Evolutionary conservation across 164 flowering plant species (phyloP).

Genomic region (Cinnamomum chago): DNA sequence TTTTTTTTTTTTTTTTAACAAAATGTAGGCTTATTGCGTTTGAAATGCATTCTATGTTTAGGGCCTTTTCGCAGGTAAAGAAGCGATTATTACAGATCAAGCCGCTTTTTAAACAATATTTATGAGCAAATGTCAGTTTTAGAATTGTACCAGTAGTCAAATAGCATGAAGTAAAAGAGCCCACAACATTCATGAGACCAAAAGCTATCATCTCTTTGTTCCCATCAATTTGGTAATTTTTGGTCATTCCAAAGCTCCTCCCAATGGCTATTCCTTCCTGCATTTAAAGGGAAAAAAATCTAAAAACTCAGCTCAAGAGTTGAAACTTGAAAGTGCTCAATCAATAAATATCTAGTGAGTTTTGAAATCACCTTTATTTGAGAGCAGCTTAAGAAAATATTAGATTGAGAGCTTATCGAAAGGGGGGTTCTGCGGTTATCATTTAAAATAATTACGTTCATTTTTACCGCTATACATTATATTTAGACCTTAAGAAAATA

Average conservation of each 20-base stretch:
- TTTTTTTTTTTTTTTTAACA: too few relatives aligned
- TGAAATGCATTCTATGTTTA: too few relatives aligned
- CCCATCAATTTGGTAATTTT: constrained; percentile 75
- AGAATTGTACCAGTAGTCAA: constrained; percentile 66
- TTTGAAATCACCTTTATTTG: neutral
- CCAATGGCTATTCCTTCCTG: constrained; percentile 98
- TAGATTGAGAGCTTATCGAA: neutral
- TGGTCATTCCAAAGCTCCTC: constrained; percentile 67
- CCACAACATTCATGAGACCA: constrained; percentile 90
- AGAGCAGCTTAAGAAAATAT: neutral
- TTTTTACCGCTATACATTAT: too few relatives aligned
- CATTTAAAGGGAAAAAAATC: neutral
- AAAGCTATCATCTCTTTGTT: constrained; percentile 93
- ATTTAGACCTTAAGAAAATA: too few relatives aligned
- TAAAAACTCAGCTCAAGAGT: neutral
- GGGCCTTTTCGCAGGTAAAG: too few relatives aligned
- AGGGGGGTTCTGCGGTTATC: neutral
- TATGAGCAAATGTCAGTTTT: neutral
- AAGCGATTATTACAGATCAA: too few relatives aligned
- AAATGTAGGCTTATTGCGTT: too few relatives aligned
- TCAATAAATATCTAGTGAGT: too few relatives aligned
- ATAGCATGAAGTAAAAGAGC: constrained; percentile 86
- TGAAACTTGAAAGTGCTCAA: too few relatives aligned
- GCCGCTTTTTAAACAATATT: too few relatives aligned
- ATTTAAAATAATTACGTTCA: too few relatives aligned